Base-by-base conservation (phyloP, 129 eudicot species). In the Saposhnikovia divaricata region DNA sequence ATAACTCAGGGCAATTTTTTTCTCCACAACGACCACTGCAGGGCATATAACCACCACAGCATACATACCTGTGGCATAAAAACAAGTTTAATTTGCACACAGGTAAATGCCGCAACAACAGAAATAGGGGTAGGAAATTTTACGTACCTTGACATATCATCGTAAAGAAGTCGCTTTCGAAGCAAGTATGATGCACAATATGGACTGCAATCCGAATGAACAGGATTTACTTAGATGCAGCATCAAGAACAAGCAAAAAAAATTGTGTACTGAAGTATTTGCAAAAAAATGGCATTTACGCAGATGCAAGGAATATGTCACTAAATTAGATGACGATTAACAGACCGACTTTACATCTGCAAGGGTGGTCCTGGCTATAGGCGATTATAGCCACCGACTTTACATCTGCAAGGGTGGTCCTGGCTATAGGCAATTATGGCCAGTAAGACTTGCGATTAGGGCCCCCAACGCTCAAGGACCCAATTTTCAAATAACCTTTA, bases 21-120 rank as follows among this genome's bases (percentile, higher is more conserved):
- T 92, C 99, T 43, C 99, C 99, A 80, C 99, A 96, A 73, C 98
- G 87, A 55, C 99, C 99, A 87, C 99, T 96, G 81, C 99, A 96
- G 66, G 99, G 99, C 98, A 92, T 89, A 76, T 92, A 96, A 74
- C 99, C 99, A 74, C 91, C 98, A 88, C 98, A 92, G 77, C 99
- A 96, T 39, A 83, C 88, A 85, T 96, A 96, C 85, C 96, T 91
- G 72, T 65, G 81, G 44, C 77, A 83, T 28, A n/a, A 69, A 55
- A 78, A 45, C 25, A 38, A 76, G 77, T 81, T 57, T 8, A 23
- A 61, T 48, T 10, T 45, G 75, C 43, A 47, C 68, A 82, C 23
- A 12, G 55, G 25, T 47, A 43, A 53, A 23, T 63, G 65, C 25
- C 50, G 43, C 57, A 53, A 8, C 79, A 23, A 12, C 40, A 31